Evolutionary conservation across 768 basidiomycete species (phyloP).

Genomic region (Russula foetens): DNA sequence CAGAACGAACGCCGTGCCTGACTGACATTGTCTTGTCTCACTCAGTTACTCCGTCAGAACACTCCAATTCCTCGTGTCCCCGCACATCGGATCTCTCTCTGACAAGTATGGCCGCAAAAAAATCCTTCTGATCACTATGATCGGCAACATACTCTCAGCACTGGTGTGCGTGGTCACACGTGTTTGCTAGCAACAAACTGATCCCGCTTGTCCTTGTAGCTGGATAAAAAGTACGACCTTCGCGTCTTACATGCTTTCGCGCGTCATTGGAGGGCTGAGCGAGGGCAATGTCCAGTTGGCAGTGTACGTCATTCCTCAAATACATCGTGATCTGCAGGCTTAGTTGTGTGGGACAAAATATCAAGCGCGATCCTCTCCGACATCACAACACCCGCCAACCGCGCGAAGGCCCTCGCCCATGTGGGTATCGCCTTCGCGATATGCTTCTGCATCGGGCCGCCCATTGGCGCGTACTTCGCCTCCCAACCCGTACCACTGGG

Average conservation of each 20-base stretch:
- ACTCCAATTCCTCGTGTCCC: constrained; percentile 78
- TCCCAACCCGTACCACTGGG: constrained; percentile 67
- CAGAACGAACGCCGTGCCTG: constrained; percentile 18
- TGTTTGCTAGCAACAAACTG: constrained; percentile 5
- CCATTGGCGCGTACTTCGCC: constrained; percentile 94
- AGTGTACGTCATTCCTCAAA: constrained; percentile 50
- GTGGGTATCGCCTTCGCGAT: constrained; percentile 96
- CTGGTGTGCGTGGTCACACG: constrained; percentile 48
- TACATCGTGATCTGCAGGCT: not conserved
- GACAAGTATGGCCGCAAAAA: constrained; percentile 87
- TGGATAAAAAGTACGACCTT: constrained; percentile 91
- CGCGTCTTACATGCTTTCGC: constrained; percentile 81
- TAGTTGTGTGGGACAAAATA: not conserved
- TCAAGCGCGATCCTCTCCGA: constrained; percentile 93
- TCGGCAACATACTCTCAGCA: constrained; percentile 90
- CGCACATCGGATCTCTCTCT: constrained; percentile 72
- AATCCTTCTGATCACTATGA: constrained; percentile 79
- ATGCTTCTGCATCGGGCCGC: constrained; percentile 89
- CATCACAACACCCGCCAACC: constrained; percentile 69
- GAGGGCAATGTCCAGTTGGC: constrained; percentile 97
- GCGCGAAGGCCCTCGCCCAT: constrained; percentile 81
- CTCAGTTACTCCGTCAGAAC: constrained; percentile 38
- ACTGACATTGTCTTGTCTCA: not conserved
- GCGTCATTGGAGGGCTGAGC: constrained; percentile 86
- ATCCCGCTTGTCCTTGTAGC: constrained; percentile 32